Evolutionary conservation across 495 filamentous ascomycete genomes (phyloP).

Genomic region (Elasticomyces elasticus): DNA sequence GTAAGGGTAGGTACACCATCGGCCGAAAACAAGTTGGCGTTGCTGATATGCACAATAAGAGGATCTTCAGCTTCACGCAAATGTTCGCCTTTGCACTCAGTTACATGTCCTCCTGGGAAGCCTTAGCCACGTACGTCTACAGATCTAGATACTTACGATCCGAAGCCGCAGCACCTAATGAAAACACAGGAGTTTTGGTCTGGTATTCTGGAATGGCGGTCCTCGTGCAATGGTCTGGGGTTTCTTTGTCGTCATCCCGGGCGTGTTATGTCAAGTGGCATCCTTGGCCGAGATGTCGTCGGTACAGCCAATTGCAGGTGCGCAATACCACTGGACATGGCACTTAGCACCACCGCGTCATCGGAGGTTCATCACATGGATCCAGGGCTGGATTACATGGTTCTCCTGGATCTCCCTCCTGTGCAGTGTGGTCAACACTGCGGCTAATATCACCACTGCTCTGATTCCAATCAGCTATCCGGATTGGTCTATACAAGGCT

Average conservation of each 20-base stretch:
- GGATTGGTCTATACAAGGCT: constrained; percentile 22
- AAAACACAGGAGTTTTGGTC: constrained; percentile 4
- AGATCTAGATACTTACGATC: neutral
- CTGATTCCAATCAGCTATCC: neutral
- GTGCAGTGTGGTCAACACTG: constrained; percentile 25
- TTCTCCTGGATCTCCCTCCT: constrained; percentile 29
- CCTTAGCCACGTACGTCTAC: constrained; percentile 9
- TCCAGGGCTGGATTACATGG: constrained; percentile 36
- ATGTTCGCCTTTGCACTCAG: constrained; percentile 8
- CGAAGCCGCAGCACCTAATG: neutral
- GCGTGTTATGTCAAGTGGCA: constrained; percentile 2
- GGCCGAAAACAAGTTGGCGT: too few relatives aligned
- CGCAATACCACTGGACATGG: constrained; percentile 13
- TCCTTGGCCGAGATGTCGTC: constrained; percentile 14
- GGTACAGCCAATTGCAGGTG: constrained; percentile 8
- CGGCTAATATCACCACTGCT: constrained; percentile 15
- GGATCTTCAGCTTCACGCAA: constrained; percentile 11
- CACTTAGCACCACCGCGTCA: constrained; percentile 17
- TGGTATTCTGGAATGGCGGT: constrained; percentile 11
- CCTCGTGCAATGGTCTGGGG: constrained; percentile 13
- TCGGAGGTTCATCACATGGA: constrained; percentile 33
- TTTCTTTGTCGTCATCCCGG: constrained; percentile 4
- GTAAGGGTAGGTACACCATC: too few relatives aligned
- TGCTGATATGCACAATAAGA: neutral
- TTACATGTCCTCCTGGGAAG: constrained; percentile 13